phyloP scores from a whole-genome alignment of 345 rosid species.

The Punica granatum region DNA sequence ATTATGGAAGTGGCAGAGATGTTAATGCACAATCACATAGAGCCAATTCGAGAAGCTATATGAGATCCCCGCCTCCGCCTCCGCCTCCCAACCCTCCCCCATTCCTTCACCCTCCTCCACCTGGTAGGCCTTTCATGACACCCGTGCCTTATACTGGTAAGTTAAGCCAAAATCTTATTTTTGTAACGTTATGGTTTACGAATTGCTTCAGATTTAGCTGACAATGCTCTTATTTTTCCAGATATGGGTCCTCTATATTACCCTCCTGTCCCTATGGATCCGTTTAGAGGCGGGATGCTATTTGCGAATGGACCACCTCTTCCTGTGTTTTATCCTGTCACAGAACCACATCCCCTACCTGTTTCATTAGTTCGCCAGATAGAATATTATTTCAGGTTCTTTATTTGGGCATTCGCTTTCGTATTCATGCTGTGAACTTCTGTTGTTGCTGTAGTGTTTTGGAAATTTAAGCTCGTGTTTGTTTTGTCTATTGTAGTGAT shows the following conservation, averaged over 20 bases:
- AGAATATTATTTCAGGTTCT: slow-evolving; percentile 64
- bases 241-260: slow-evolving; percentile 24
- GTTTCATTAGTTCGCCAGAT: slow-evolving; percentile 40
- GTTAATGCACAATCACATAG: slow-evolving; percentile 36
- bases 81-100: slow-evolving; percentile 20
- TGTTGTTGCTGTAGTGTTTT: not conserved
- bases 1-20: slow-evolving; percentile 38
- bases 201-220: not conserved
- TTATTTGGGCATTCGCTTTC: not conserved
- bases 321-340: slow-evolving; percentile 25
- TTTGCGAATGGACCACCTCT: slow-evolving; percentile 25
- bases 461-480: not conserved
- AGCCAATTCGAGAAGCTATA: slow-evolving; percentile 38
- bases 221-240: slow-evolving; percentile 14
- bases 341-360: slow-evolving; percentile 26
- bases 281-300: slow-evolving; percentile 30
- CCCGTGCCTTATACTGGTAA: slow-evolving; percentile 39
- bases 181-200: not conserved
- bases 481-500: slow-evolving; percentile 33
- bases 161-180: not conserved
- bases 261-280: slow-evolving; percentile 31
- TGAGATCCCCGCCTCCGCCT: slow-evolving; percentile 44
- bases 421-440: not conserved
- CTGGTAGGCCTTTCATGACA: slow-evolving; percentile 26
- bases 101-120: slow-evolving; percentile 25